Base-by-base conservation (phyloP, 179 eudicot species). In the Dionaea muscipula region DNA sequence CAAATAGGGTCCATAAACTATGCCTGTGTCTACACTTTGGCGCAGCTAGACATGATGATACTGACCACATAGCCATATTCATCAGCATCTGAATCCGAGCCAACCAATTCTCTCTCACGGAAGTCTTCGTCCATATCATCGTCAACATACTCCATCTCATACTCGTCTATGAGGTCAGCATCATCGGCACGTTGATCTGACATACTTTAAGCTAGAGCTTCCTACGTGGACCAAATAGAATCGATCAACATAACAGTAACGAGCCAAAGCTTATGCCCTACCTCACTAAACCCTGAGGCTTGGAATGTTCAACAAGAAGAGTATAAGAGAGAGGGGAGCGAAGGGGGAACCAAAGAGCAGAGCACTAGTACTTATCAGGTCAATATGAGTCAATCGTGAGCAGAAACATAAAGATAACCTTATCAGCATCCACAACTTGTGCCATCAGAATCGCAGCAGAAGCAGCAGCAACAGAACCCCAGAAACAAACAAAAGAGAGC, bases 41-140 rank as follows among this genome's bases (percentile, higher is more conserved):
- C 2, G 59, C 20, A 33, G 16, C 31, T 16, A 17, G 18, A 35
- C 5, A 35, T 37, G 35, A 50, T 26, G 14, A 17, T 39, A 49
- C 36, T 44, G 15, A 86, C 89, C 84, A 64, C 43, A 54, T 73
- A 62, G 40, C 68, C 85, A 75, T 77, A 68, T 57, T 81, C 88
- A 61, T 86, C 95, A 59, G 51, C 77, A 40, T 86, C 95, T 53
- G 95, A 81, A 26, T 86, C 95, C 27, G 85, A 83, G 60, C 77
- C 85, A 63, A 61, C 84, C 61, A 63, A 51, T 64, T 79, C 81
- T 74, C 75, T 54, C 17, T 64, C 93, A 37, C 46, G 75, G 40
- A 69, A 72, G 54, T 78, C 89, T 48, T 77, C 82, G 24, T 76
- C 82, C 81, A 78, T 65, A 67, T 80, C 82, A 63, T 83, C 83